A percentile compares a stretch with the other conserved stretches of the same genome.
Conservation (phyloP, 768 basidiomycete species). For the Lenzites betulinus region DNA sequence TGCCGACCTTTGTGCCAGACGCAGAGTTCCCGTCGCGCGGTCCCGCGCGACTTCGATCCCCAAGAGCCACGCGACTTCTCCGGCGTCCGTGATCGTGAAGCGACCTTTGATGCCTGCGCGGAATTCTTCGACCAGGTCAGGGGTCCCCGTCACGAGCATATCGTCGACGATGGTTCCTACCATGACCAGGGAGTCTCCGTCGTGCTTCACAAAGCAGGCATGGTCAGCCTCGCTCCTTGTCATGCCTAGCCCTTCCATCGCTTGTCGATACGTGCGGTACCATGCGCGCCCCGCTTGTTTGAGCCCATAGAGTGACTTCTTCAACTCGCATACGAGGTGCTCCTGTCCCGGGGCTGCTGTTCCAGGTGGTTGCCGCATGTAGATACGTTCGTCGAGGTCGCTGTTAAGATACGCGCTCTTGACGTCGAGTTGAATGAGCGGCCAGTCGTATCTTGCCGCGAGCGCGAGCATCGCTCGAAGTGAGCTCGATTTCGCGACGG, state of each 20-base stretch:
- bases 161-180: background rate
- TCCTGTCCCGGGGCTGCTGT: background rate
- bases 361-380: constrained; percentile 18
- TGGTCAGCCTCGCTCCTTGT: constrained; percentile 13
- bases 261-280: constrained; percentile 5
- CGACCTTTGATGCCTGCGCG: background rate
- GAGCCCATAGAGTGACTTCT: constrained; percentile 9
- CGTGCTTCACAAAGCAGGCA: constrained; percentile 16
- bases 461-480: constrained; percentile 34
- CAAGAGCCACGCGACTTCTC: background rate
- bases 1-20: background rate
- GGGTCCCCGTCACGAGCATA: background rate
- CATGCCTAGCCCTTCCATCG: constrained; percentile 7
- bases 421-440: constrained; percentile 38
- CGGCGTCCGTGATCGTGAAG: background rate
- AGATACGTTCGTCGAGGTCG: constrained; percentile 23
- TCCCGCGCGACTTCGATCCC: background rate
- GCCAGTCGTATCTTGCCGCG: constrained; percentile 27
- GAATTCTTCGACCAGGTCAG: background rate
- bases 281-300: constrained; percentile 17
- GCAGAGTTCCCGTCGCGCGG: background rate
- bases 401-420: constrained; percentile 34
- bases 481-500: constrained; percentile 18
- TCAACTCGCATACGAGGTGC: background rate
- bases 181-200: background rate